Percentiles rank a stretch among this genome's conserved stretches.
Evolutionary conservation across 2,329 filamentous ascomycete species (phyloP).

Genomic region (Chalaropsis thielavioides): DNA sequence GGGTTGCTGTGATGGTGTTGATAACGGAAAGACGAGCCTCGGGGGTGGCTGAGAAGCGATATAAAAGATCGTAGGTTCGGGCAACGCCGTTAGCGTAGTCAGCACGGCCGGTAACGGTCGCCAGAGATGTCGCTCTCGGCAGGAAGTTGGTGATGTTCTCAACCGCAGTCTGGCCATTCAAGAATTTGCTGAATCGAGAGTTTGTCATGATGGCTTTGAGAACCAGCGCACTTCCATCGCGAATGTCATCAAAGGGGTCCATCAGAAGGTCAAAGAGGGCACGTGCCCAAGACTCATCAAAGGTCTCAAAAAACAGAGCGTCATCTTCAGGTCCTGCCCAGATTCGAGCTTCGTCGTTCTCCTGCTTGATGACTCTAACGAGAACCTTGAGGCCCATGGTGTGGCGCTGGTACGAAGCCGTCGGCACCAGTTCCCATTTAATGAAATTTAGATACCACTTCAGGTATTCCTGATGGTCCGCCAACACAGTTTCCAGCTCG

Average conservation of each 20-base stretch:
- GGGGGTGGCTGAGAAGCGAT: constrained; percentile 37
- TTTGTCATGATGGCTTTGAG: constrained; percentile 36
- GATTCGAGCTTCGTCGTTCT: constrained; percentile 39
- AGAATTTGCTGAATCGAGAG: constrained; percentile 22
- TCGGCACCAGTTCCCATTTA: constrained; percentile 58
- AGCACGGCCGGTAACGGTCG: constrained; percentile 61
- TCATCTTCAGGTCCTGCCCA: constrained; percentile 30
- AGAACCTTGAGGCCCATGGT: constrained; percentile 64
- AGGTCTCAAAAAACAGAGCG: constrained; percentile 28
- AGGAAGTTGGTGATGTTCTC: constrained; percentile 34
- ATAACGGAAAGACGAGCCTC: constrained; percentile 38
- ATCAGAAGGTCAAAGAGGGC: constrained; percentile 64
- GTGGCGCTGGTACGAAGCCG: constrained; percentile 79
- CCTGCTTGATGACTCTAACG: constrained; percentile 50
- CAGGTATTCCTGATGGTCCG: constrained; percentile 50
- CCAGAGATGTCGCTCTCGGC: constrained; percentile 39
- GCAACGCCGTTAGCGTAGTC: constrained; percentile 89
- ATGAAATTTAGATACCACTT: constrained; percentile 61
- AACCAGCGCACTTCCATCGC: constrained; percentile 41
- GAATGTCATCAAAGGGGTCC: constrained; percentile 87
- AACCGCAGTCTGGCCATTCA: constrained; percentile 13
- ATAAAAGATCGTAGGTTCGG: constrained; percentile 56
- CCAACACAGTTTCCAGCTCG: constrained; percentile 28
- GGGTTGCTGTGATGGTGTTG: constrained; percentile 39
- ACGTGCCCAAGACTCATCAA: constrained; percentile 40